A percentile compares a stretch with the other conserved stretches of the same genome.
Conservation (phyloP, 2,329 filamentous ascomycete species). For the Tolypocladium cylindrosporum region DNA sequence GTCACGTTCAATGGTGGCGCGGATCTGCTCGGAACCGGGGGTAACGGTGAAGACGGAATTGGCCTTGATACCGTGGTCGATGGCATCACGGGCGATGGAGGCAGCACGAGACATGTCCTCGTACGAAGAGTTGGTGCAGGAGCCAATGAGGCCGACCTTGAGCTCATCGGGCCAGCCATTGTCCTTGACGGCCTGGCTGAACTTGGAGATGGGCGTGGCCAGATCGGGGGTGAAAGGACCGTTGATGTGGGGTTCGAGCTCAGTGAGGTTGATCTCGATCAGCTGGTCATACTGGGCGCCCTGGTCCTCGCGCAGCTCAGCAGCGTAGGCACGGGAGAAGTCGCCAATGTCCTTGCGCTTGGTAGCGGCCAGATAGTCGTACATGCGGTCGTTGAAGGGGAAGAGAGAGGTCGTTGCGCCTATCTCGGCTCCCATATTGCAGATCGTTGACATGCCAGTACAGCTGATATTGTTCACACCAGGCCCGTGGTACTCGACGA, state of each 20-base stretch:
- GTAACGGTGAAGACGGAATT: slow-evolving; percentile 92
- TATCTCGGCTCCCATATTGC: slow-evolving; percentile 85
- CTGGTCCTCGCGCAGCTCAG: slow-evolving; percentile 53
- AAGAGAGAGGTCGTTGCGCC: slow-evolving; percentile 95
- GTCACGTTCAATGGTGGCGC: slow-evolving; percentile 85
- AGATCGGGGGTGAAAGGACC: slow-evolving; percentile 94
- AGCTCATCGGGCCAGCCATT: slow-evolving; percentile 88
- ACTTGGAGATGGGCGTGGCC: slow-evolving; percentile 82
- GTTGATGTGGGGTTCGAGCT: slow-evolving; percentile 92
- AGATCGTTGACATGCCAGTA: slow-evolving; percentile 88
- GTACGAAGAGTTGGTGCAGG: slow-evolving; percentile 98
- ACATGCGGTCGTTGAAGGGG: slow-evolving; percentile 86
- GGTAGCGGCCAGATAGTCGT: slow-evolving; percentile 87
- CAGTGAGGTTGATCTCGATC: slow-evolving; percentile 82
- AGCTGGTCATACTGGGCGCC: slow-evolving; percentile 83
- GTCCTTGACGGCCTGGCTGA: slow-evolving; percentile 72
- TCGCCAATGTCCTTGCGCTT: slow-evolving; percentile 88
- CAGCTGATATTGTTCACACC: slow-evolving; percentile 82
- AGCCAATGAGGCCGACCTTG: slow-evolving; percentile 88
- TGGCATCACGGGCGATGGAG: slow-evolving; percentile 83
- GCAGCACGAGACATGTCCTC: slow-evolving; percentile 98
- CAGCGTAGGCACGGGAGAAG: slow-evolving; percentile 73
- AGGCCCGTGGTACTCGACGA: slow-evolving; percentile 77
- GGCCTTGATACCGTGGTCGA: slow-evolving; percentile 79
- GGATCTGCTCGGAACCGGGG: slow-evolving; percentile 92